Evolutionary conservation across 2,329 filamentous ascomycete genomes (phyloP).

Genomic region (Exophiala bonariae): DNA sequence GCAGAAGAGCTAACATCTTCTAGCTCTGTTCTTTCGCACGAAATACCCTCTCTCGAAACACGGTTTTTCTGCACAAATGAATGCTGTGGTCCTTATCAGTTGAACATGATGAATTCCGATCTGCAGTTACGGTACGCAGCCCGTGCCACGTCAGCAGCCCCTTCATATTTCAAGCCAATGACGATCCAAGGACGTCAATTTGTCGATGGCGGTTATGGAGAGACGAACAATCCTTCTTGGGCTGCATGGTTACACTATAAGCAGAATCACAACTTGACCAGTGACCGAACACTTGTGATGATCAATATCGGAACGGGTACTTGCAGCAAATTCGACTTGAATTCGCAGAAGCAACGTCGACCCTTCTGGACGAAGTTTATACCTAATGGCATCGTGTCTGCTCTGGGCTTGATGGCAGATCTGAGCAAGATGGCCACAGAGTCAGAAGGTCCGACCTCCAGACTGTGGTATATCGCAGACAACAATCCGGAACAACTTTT

Average conservation of each 20-base stretch:
- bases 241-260: slow-evolving; percentile 22
- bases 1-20: background rate
- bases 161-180: slow-evolving; percentile 24
- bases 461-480: slow-evolving; percentile 18
- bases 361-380: slow-evolving; percentile 21
- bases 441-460: slow-evolving; percentile 16
- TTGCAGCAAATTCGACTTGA: slow-evolving; percentile 7
- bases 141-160: slow-evolving; percentile 26
- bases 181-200: slow-evolving; percentile 17
- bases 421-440: slow-evolving; percentile 25
- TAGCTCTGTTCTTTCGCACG: slow-evolving; percentile 20
- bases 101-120: slow-evolving; percentile 15
- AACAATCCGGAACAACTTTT: slow-evolving; percentile 17
- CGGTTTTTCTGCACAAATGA: slow-evolving; percentile 26
- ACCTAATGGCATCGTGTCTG: slow-evolving; percentile 19
- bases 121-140: slow-evolving; percentile 22
- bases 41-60: slow-evolving; percentile 15
- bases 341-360: slow-evolving; percentile 6
- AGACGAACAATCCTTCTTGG: slow-evolving; percentile 27
- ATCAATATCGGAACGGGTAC: slow-evolving; percentile 25
- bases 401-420: slow-evolving; percentile 19
- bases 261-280: slow-evolving; percentile 14
- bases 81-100: slow-evolving; percentile 19
- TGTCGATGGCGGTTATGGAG: slow-evolving; percentile 23
- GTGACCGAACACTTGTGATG: slow-evolving; percentile 18